Evolutionary conservation across 768 basidiomycete genomes (phyloP).

Genomic region (Sporobolomyces phaffii): DNA sequence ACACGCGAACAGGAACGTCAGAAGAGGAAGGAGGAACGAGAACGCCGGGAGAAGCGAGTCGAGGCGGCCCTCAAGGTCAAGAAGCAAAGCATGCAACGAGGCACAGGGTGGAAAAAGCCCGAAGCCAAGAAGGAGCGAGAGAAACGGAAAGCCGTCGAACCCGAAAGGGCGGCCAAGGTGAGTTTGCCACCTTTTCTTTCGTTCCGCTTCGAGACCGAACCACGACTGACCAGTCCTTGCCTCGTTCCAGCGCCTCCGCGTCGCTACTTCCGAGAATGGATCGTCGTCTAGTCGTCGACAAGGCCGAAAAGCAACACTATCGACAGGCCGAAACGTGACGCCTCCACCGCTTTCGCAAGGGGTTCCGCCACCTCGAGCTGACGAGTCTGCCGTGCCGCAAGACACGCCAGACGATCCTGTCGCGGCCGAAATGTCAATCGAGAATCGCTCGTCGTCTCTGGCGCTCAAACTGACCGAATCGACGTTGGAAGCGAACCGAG

Average conservation of each 20-base stretch:
- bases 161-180: neutral
- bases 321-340: too few relatives aligned
- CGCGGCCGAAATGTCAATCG: too few relatives aligned
- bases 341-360: too few relatives aligned
- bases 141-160: neutral
- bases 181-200: neutral
- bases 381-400: too few relatives aligned
- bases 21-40: conserved; percentile 6
- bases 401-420: too few relatives aligned
- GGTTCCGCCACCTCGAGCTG: too few relatives aligned
- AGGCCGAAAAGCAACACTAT: too few relatives aligned
- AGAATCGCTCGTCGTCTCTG: too few relatives aligned
- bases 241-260: neutral
- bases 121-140: neutral
- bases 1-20: conserved; percentile 10
- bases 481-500: conserved; percentile 18
- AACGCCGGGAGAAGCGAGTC: conserved; percentile 5
- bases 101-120: neutral
- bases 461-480: conserved; percentile 13
- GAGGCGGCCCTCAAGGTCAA: conserved; percentile 4
- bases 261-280: neutral
- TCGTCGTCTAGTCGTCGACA: neutral
- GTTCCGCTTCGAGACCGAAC: too few relatives aligned
- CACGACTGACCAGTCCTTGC: neutral
- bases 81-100: conserved; percentile 9